Percentiles rank a stretch among this genome's conserved stretches.
phyloP scores from a whole-genome alignment of 1,139 yeast genomes.

The Geotrichum candidum region DNA sequence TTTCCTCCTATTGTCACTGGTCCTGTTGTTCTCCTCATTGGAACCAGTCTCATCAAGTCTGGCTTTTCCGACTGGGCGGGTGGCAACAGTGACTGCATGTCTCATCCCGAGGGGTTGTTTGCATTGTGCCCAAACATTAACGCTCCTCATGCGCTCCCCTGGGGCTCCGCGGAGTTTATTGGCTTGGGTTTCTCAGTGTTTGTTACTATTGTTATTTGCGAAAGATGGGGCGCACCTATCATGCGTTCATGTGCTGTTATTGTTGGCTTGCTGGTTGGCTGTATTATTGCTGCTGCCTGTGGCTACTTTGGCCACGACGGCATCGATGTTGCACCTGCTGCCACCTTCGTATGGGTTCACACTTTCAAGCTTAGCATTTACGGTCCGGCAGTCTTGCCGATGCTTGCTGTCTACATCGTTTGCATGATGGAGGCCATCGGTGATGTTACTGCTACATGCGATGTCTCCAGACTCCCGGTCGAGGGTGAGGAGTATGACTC shows the following conservation, averaged over 20 bases:
- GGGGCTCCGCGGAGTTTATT: constrained; percentile 82
- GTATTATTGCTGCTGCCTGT: constrained; percentile 86
- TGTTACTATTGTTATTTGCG: constrained; percentile 63
- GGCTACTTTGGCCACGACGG: constrained; percentile 60
- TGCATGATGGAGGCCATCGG: constrained; percentile 89
- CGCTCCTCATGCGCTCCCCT: constrained; percentile 53
- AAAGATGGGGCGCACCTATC: constrained; percentile 87
- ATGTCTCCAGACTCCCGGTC: constrained; percentile 75
- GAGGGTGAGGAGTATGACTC: constrained; percentile 89
- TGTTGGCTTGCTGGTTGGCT: constrained; percentile 73
- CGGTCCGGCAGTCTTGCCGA: constrained; percentile 82
- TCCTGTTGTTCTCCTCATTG: constrained; percentile 80
- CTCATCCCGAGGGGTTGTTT: constrained; percentile 43
- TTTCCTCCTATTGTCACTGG: constrained; percentile 91
- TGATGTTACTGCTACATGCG: constrained; percentile 87
- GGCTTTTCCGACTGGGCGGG: constrained; percentile 86
- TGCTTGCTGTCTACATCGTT: constrained; percentile 72
- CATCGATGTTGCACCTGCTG: constrained; percentile 69
- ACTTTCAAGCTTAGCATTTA: constrained; percentile 70
- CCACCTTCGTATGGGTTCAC: constrained; percentile 79
- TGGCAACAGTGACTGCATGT: constrained; percentile 50
- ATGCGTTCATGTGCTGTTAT: constrained; percentile 91
- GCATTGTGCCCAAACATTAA: constrained; percentile 42
- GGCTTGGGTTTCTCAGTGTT: constrained; percentile 83
- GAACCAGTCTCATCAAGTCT: constrained; percentile 55